Evolutionary conservation across 139 green algal species (phyloP), one percentile per base, ranked within the genome.

Genomic region (Coelastrella sp.): DNA sequence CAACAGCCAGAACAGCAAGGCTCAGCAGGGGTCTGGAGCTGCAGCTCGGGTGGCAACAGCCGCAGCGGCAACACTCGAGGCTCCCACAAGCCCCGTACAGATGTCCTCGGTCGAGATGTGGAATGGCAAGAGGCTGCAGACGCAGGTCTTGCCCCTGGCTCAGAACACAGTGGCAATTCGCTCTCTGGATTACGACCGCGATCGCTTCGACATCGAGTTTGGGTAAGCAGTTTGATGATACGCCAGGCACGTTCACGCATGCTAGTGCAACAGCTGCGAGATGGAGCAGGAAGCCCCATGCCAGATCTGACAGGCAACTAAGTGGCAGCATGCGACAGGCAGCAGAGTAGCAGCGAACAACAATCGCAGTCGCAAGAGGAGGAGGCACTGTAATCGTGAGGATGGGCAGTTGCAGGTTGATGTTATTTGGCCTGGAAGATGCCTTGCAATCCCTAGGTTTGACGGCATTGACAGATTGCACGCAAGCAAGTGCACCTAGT

Each of bases 181-280:
- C 22, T 98, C 93, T 3, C 94, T 99, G 54, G 98, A 99, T 93
- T 99, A 96, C 95, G 98, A 99, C 88, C 93, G 97, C 13, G 96
- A 98, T 87, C 92, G 98, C 14, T 99, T 99, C 86, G 98, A 99
- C 94, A 99, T 99, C 74, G 97, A 99, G 92, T 99, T 99, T 91
- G 96, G 94, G 92, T 97, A 71, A 82, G 94, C 75, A 2, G 56
- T 64, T 8, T 58, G 13, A 20, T 3, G 8, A 82, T 3, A 20
- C 6, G 10, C 17, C 20, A 22, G 6, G 6, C 3, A 22, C 76
- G 60, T 47, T 71, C 4, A 71, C 64, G 16, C 11, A 11, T 71
- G 64, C 64, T 7, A 71, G 64, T 71, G 13, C 13, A 71, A 71
- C 11, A 71, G 68, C 68, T 76, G 14, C 8, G 68, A 22, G 8